phyloP scores from a whole-genome alignment of 176 grass and related monocot genomes.

The Aegilops bicornis region DNA sequence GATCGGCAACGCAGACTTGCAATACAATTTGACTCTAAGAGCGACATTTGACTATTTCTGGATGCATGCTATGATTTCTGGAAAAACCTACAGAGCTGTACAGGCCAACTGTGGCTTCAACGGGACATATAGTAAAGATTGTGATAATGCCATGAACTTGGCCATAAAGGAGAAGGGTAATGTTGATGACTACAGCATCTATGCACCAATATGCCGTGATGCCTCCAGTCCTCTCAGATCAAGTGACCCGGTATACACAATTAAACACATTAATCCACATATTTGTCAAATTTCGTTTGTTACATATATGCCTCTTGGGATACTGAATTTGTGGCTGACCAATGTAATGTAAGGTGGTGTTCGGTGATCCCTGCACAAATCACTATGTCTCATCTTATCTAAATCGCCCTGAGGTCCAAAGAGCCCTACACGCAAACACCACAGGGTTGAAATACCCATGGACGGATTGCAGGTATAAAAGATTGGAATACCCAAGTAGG shows the following conservation, averaged over 20 bases:
- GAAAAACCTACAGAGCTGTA: constrained; percentile 46
- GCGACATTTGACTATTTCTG: constrained; percentile 58
- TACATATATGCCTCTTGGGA: constrained; percentile 8
- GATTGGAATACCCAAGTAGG: constrained; percentile 18
- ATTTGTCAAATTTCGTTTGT: neutral
- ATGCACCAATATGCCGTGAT: constrained; percentile 35
- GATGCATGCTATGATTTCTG: constrained; percentile 74
- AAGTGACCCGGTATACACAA: constrained; percentile 39
- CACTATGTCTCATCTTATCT: constrained; percentile 54
- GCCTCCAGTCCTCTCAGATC: constrained; percentile 39
- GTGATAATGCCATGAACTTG: constrained; percentile 42
- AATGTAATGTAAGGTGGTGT: constrained; percentile 39
- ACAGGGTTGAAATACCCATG: constrained; percentile 45
- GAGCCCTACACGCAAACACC: constrained; percentile 51
- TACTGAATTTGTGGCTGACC: constrained; percentile 20
- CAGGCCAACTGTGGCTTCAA: constrained; percentile 52
- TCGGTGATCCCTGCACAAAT: constrained; percentile 51
- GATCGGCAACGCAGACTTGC: constrained; percentile 64
- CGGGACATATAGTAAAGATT: constrained; percentile 36
- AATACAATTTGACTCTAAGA: constrained; percentile 43
- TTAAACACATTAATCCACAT: constrained; percentile 5
- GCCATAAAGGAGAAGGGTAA: constrained; percentile 48
- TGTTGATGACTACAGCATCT: constrained; percentile 55
- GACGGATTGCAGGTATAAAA: constrained; percentile 55
- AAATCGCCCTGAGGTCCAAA: constrained; percentile 59